A percentile compares a stretch with the other conserved stretches of the same genome.
Evolutionary conservation across 208 protist species (phyloP).

Genomic region (Leishmania aethiopica): DNA sequence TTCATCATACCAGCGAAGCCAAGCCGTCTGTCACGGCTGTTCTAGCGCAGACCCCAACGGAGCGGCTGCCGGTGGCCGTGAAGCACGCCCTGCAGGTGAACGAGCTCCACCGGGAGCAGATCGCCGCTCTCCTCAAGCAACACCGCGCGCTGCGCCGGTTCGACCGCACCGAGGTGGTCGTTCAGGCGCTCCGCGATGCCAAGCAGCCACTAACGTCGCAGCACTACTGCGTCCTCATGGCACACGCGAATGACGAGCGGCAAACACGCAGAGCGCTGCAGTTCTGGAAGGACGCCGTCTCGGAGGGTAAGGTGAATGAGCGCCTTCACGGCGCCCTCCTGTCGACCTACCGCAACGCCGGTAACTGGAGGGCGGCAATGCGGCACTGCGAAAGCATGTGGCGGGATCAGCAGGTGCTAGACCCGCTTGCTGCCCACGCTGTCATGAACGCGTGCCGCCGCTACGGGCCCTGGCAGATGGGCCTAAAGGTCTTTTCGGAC

Average conservation of each 20-base stretch:
- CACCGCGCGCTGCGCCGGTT: conserved; percentile 71
- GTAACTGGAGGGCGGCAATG: conserved; percentile 70
- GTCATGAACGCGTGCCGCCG: conserved; percentile 85
- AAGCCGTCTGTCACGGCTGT: conserved; percentile 57
- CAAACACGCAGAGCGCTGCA: conserved; percentile 54
- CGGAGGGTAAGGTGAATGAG: conserved; percentile 57
- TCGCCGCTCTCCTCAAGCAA: conserved; percentile 59
- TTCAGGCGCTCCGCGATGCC: conserved; percentile 45
- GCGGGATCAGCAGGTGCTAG: conserved; percentile 65
- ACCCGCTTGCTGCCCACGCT: conserved; percentile 70
- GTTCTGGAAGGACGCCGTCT: conserved; percentile 70
- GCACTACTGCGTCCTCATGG: conserved; percentile 84
- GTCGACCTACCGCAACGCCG: conserved; percentile 61
- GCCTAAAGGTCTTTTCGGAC: conserved; percentile 53
- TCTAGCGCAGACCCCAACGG: conserved; percentile 42
- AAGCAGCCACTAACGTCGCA: conserved; percentile 52
- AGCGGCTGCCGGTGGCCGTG: conserved; percentile 41
- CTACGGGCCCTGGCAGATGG: conserved; percentile 57
- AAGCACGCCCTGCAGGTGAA: conserved; percentile 49
- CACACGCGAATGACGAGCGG: conserved; percentile 83
- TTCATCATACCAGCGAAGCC: conserved; percentile 55
- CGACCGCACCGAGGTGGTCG: conserved; percentile 70
- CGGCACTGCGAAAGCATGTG: conserved; percentile 70
- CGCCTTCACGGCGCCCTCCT: conserved; percentile 77
- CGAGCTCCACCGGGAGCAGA: conserved; percentile 53